phyloP scores from a whole-genome alignment of 352 stramenopile species.

The Pythium volutum region DNA sequence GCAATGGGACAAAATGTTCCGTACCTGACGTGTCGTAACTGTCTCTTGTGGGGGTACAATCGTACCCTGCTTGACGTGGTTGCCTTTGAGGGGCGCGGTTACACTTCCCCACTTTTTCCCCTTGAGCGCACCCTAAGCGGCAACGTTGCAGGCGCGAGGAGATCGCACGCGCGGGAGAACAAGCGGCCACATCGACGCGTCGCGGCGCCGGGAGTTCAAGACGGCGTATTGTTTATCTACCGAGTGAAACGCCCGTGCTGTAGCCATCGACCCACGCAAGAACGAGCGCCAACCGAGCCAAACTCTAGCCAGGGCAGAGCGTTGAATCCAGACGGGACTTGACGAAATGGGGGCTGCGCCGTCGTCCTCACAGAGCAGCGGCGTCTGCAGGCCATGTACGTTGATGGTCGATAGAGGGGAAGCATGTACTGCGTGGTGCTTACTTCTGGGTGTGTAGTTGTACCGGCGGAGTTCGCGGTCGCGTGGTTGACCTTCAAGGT shows the following conservation, averaged over 20 bases:
- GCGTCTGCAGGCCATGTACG: slow-evolving; percentile 18
- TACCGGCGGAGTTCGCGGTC: slow-evolving; percentile 75
- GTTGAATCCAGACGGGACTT: slow-evolving; percentile 3
- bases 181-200: background rate
- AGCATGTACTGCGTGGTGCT: background rate
- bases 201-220: background rate
- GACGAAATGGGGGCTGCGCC: slow-evolving; percentile 12
- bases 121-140: slow-evolving; percentile 1
- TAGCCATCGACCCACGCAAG: slow-evolving; percentile 8
- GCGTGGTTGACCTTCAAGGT: slow-evolving; percentile 88
- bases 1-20: background rate
- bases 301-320: background rate
- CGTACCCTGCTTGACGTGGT: slow-evolving; percentile 11
- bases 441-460: slow-evolving; percentile 38
- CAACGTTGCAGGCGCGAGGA: background rate
- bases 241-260: background rate
- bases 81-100: slow-evolving; percentile 15
- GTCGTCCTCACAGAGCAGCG: background rate
- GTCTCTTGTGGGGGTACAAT: background rate
- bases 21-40: too few species aligned
- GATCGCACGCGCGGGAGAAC: background rate
- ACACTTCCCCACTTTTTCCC: slow-evolving; percentile 16
- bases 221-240: background rate
- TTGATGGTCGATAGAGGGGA: too few species aligned
- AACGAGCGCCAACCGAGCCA: background rate